Evolutionary conservation across 768 basidiomycete species (phyloP).

Genomic region (Suillus discolor): DNA sequence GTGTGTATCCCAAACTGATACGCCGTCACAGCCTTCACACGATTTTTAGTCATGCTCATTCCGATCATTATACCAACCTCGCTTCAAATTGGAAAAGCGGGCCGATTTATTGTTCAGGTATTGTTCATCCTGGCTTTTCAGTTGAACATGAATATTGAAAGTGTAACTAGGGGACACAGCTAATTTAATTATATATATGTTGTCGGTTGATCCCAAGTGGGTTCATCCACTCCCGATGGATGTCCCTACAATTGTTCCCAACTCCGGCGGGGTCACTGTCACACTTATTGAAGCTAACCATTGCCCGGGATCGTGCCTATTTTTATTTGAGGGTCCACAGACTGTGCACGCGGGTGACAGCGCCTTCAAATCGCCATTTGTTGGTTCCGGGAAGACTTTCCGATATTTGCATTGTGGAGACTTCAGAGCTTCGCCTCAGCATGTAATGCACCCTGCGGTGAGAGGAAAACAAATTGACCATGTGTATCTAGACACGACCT

Average conservation of each 20-base stretch:
- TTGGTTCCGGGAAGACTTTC: slow-evolving; percentile 72
- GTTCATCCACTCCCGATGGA: slow-evolving; percentile 87
- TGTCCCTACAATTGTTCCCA: slow-evolving; percentile 68
- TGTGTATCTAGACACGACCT: slow-evolving; percentile 95
- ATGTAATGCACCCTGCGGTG: slow-evolving; percentile 83
- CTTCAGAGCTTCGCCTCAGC: slow-evolving; percentile 86
- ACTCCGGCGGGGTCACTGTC: slow-evolving; percentile 84
- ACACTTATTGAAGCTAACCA: slow-evolving; percentile 99
- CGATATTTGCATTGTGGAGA: slow-evolving; percentile 97
- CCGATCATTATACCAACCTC: slow-evolving; percentile 94
- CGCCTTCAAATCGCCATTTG: slow-evolving; percentile 63
- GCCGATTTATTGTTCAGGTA: slow-evolving; percentile 91
- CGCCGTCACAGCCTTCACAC: slow-evolving; percentile 15
- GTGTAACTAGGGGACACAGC: slow-evolving; percentile 67
- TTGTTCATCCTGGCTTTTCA: slow-evolving; percentile 2
- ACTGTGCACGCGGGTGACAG: slow-evolving; percentile 90
- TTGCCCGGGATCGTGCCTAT: slow-evolving; percentile 95
- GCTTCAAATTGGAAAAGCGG: slow-evolving; percentile 87
- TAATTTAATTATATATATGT: slow-evolving; percentile 89
- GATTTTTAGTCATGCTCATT: slow-evolving; percentile 83
- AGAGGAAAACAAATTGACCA: slow-evolving; percentile 82
- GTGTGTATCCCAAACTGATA: slow-evolving; percentile 40
- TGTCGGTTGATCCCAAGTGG: slow-evolving; percentile 88
- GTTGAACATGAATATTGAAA: slow-evolving; percentile 6
- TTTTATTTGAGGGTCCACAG: slow-evolving; percentile 91